Percentiles rank a stretch among this genome's conserved stretches.
These are phyloP conservation scores for Citrus unshiu DNA, from an alignment of 345 rosid genomes.

Conservation along the genomic window DNA sequence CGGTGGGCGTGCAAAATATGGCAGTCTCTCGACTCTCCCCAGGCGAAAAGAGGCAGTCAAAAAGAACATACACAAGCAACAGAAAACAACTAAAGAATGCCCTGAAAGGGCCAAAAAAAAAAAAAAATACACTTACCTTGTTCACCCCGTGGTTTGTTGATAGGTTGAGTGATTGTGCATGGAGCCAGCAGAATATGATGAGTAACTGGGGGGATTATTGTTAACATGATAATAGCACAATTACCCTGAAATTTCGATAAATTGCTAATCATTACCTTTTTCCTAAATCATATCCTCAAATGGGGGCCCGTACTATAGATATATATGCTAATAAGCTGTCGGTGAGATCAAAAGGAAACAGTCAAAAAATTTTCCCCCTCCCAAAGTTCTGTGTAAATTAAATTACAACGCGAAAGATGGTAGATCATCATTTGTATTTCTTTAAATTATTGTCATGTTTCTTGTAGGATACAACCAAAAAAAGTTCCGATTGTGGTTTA, in stretches of 20 bases:
- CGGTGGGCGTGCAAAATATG: constrained; percentile 6
- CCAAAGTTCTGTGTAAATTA: neutral
- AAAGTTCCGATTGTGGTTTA: neutral
- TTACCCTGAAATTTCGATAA: neutral
- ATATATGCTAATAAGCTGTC: no score
- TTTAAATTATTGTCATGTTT: neutral
- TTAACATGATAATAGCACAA: neutral
- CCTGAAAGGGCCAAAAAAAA: neutral
- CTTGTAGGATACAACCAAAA: neutral
- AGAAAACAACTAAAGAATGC: neutral
- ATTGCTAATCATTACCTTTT: constrained; percentile 1
- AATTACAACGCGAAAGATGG: neutral
- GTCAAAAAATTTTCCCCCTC: no score
- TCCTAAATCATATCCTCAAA: neutral
- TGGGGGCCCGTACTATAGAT: neutral
- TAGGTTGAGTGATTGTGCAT: neutral
- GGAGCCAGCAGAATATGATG: constrained; percentile 8
- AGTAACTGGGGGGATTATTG: neutral
- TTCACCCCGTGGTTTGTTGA: neutral
- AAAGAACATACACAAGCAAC: neutral
- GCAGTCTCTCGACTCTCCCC: constrained; percentile 6
- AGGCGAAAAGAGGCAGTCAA: neutral
- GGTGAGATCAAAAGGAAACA: no score
- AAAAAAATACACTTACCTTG: neutral
- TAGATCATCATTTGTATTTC: neutral